Conservation (phyloP, 2,329 filamentous ascomycete genomes). For the Aureobasidium sp. region DNA sequence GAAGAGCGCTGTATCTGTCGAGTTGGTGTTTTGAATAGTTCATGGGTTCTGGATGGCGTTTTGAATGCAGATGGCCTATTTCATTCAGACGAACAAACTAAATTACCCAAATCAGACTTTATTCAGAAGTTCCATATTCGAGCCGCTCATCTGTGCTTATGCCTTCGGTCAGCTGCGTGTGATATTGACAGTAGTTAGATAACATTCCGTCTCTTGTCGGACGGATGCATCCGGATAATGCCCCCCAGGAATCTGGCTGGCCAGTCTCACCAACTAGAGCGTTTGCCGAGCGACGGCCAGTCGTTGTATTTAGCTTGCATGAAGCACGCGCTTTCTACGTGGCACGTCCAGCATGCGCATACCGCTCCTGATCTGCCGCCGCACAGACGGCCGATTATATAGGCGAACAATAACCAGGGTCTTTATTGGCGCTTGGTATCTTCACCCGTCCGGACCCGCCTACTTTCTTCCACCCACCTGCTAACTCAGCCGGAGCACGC, state of each 20-base stretch:
- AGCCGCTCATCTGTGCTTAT: background rate
- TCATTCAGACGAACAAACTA: background rate
- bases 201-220: background rate
- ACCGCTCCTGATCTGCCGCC: constrained; percentile 13
- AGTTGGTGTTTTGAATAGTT: background rate
- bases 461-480: background rate
- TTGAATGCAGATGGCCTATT: background rate
- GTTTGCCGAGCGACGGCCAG: background rate
- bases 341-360: constrained; percentile 12
- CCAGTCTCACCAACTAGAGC: background rate
- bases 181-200: too few relatives aligned
- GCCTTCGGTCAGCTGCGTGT: background rate
- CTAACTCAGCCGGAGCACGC: background rate
- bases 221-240: background rate
- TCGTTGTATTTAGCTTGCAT: constrained; percentile 12
- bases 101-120: background rate
- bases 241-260: background rate
- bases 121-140: too few relatives aligned
- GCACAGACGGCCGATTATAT: constrained; percentile 13
- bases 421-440: background rate
- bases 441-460: constrained; percentile 1
- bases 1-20: background rate
- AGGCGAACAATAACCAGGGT: background rate
- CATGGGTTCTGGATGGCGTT: background rate
- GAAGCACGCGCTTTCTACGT: constrained; percentile 10